Base-by-base conservation (phyloP, 306 rosid genomes). In the Phaseolus lunatus region DNA sequence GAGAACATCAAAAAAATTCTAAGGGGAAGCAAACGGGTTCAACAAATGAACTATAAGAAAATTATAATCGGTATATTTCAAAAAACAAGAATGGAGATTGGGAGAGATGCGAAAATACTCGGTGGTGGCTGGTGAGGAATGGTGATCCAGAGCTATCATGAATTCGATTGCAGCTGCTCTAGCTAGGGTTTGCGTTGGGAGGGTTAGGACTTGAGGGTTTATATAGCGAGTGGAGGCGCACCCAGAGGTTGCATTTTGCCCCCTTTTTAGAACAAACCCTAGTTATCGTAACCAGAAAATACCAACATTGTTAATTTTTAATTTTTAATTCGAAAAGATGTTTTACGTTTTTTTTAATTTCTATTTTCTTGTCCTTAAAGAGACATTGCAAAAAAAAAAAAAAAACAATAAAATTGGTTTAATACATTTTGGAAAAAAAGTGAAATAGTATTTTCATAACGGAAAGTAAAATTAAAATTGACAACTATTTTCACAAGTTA, bases 201-300 rank as follows among this genome's bases (percentile, higher is more conserved):
- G 2, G 18, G 6, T 4, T 12, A 13, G 8, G 67, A 54, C 41
- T 13, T 31, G 43, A 5, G 52, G n/a, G 41, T 65, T 66, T 77
- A 54, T 39, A 54, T 54, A 54, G 69, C 29, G 47, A 43, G 69
- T 13, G 82, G 20, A 19, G 59, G 23, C 29, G 59, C 81, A 26
- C 31, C 74, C 3, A 5, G 8, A 33, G 72, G 14, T 31, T 39
- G 10, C 35, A 48, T 5, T 27, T 48, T 23, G 10, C 2, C n/a
- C 16, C 4, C 16, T 31, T 63, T 33, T 16, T 64, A 4, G 18
- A 20, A 8, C 33, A 2, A 77, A 77, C 81, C 81, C 75, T 77
- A 77, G 45, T 31, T 48, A 14, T 22, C 6, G 63, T 19, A 31
- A 39, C 44, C 2, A 39, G 10, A 9, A 39, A 39, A 2, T 39